Evolutionary conservation across 768 basidiomycete species (phyloP), one percentile per base, ranked within the genome.

Genomic region (Leucocoprinus leucothites): DNA sequence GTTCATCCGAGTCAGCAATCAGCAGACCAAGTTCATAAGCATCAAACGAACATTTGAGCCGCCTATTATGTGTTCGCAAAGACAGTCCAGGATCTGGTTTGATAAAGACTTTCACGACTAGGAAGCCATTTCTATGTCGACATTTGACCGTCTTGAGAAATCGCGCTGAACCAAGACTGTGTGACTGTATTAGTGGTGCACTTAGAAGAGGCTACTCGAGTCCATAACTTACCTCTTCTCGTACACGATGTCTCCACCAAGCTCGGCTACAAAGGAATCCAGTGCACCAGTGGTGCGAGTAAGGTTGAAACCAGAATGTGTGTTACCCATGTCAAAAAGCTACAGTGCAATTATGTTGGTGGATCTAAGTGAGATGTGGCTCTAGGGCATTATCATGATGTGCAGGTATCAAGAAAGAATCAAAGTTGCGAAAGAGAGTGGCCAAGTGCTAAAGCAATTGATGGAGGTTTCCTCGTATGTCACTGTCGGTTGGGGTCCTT

Each of bases 61-160:
- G 75, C 52, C 86, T 74, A 51, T 87, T 82, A 63, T 95, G 88
- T 45, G 79, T 82, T 56, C 85, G 71, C 64, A 98, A 72, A 11
- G 87, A 88, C 54, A 95, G 65, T 2, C 86, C 82, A 22, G 93
- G 91, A 71, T 98, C 94, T 0, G 94, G 88, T 68, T 99, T 98
- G 65, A 95, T 84, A 74, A 95, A 97, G 56, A 98, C 86, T 80
- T 98, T 98, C 64, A 96, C 82, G 49, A 97, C 86, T 31, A 98
- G 74, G 38, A 83, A 86, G 0, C 94, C 92, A 63, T 89, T 86
- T 45, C 80, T 74, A 72, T 97, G 92, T 38, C 87, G 80, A 65
- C 89, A 95, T 64, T 89, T 87, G 61, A 96, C 94, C 0, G 94
- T 88, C 80, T 93, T 94, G 61, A 77, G 63, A 57, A 76, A 77